A percentile compares a stretch with the other conserved stretches of the same genome.
These are phyloP conservation scores for Termitomyces bulborhizus DNA, from an alignment of 768 basidiomycete genomes.

Conservation along the genomic window DNA sequence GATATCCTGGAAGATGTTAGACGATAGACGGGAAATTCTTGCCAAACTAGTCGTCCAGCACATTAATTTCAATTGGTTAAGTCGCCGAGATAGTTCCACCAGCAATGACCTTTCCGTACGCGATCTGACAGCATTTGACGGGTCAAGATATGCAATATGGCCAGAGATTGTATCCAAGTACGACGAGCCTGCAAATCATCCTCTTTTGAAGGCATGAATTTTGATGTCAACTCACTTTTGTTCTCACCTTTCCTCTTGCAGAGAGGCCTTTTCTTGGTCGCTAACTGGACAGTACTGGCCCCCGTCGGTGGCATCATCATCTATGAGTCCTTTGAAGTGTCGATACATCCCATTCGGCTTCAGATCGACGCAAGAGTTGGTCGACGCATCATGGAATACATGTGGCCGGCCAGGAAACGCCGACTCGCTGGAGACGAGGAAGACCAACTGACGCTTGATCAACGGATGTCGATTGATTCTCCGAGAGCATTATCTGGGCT, in stretches of 20 bases:
- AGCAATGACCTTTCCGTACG: constrained; percentile 70
- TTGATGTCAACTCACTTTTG: background rate
- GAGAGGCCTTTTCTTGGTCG: constrained; percentile 68
- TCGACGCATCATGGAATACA: constrained; percentile 77
- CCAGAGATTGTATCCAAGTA: constrained; percentile 83
- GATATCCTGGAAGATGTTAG: constrained; percentile 90
- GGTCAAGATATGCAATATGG: constrained; percentile 75
- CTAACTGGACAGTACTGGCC: constrained; percentile 78
- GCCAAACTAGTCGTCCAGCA: constrained; percentile 81
- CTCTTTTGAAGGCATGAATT: constrained; percentile 56
- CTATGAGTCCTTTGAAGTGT: constrained; percentile 74
- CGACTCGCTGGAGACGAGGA: constrained; percentile 21
- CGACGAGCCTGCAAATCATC: constrained; percentile 63
- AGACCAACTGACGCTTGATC: background rate
- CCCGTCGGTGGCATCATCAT: constrained; percentile 93
- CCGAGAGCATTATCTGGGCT: constrained; percentile 28
- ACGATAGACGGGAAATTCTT: constrained; percentile 61
- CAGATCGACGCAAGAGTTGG: constrained; percentile 84
- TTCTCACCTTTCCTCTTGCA: constrained; percentile 19
- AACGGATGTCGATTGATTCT: constrained; percentile 47
- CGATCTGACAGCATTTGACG: constrained; percentile 83
- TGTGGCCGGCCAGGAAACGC: constrained; percentile 66
- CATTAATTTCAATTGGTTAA: constrained; percentile 78
- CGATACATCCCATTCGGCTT: constrained; percentile 80
- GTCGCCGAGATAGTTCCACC: constrained; percentile 82